phyloP scores from a whole-genome alignment of 495 filamentous ascomycete species.

The Annulohypoxylon stygium region DNA sequence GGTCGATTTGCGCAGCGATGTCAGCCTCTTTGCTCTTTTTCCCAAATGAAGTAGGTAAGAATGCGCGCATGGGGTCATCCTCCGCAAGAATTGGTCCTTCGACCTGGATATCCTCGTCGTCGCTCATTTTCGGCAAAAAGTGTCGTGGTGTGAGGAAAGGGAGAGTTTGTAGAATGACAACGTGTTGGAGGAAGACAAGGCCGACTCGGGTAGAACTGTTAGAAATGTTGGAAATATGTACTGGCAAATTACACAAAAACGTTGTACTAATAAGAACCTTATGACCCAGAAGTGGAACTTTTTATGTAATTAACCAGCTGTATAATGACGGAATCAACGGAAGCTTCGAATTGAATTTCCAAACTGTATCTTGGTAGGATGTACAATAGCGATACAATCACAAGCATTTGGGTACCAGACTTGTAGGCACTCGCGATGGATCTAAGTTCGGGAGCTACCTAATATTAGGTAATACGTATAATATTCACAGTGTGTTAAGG shows the following conservation, averaged over 20 bases:
- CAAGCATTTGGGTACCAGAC: constrained; percentile 1
- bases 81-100: constrained; percentile 62
- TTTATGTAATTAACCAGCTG: constrained; percentile 19
- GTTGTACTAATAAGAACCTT: not conserved
- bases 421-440: not conserved
- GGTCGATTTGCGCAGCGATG: constrained; percentile 82
- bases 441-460: constrained; percentile 8
- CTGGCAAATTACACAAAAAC: not conserved
- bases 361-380: not conserved
- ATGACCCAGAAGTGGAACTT: not conserved
- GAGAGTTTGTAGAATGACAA: constrained; percentile 12
- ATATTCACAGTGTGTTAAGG: not conserved
- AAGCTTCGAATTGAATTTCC: constrained; percentile 11
- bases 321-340: constrained; percentile 36
- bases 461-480: constrained; percentile 25
- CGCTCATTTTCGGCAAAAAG: constrained; percentile 56
- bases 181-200: constrained; percentile 32
- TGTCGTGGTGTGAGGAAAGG: not conserved
- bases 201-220: not conserved
- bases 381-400: not conserved
- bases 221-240: not conserved
- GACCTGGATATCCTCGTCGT: constrained; percentile 72
- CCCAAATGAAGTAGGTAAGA: constrained; percentile 87
- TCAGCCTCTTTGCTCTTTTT: constrained; percentile 81
- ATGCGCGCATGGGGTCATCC: constrained; percentile 85